Percentiles rank a stretch among this genome's conserved stretches.
phyloP scores from a whole-genome alignment of 495 filamentous ascomycete species.

The Penicillium cataractarum region DNA sequence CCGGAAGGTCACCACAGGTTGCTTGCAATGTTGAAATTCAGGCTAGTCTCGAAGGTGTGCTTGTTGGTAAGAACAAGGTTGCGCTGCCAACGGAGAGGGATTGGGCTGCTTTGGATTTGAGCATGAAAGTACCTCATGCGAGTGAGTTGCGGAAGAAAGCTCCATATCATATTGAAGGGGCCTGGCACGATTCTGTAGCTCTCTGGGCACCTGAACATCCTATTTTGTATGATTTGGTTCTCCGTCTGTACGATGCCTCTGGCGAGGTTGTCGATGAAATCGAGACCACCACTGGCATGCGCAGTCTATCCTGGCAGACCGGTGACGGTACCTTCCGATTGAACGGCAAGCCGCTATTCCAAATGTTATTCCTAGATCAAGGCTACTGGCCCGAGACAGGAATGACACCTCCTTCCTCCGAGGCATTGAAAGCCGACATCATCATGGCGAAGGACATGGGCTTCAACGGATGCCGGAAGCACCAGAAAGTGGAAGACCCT shows the following conservation, averaged over 20 bases:
- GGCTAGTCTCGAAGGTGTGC: slow-evolving; percentile 23
- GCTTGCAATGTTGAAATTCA: slow-evolving; percentile 30
- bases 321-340: slow-evolving; percentile 44
- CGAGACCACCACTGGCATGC: slow-evolving; percentile 41
- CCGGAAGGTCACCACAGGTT: slow-evolving; percentile 17
- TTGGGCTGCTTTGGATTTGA: slow-evolving; percentile 27
- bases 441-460: slow-evolving; percentile 36
- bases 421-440: slow-evolving; percentile 39
- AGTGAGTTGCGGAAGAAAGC: slow-evolving; percentile 12
- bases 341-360: slow-evolving; percentile 44
- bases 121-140: slow-evolving; percentile 23
- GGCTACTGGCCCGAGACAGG: slow-evolving; percentile 46
- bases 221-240: slow-evolving; percentile 37
- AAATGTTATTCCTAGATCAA: slow-evolving; percentile 42
- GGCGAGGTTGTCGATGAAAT: slow-evolving; percentile 33
- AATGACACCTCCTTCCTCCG: slow-evolving; percentile 40
- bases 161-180: slow-evolving; percentile 21
- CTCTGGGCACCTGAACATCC: slow-evolving; percentile 46
- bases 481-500: slow-evolving; percentile 46
- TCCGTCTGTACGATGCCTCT: slow-evolving; percentile 29
- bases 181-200: slow-evolving; percentile 37
- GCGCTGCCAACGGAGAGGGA: slow-evolving; percentile 24
- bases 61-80: slow-evolving; percentile 19
- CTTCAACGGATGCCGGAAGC: slow-evolving; percentile 45
- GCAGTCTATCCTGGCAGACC: slow-evolving; percentile 37